A percentile compares a stretch with the other conserved stretches of the same genome.
Conservation (phyloP, 2,329 filamentous ascomycete genomes). For the Ambrosiella cleistominuta region DNA sequence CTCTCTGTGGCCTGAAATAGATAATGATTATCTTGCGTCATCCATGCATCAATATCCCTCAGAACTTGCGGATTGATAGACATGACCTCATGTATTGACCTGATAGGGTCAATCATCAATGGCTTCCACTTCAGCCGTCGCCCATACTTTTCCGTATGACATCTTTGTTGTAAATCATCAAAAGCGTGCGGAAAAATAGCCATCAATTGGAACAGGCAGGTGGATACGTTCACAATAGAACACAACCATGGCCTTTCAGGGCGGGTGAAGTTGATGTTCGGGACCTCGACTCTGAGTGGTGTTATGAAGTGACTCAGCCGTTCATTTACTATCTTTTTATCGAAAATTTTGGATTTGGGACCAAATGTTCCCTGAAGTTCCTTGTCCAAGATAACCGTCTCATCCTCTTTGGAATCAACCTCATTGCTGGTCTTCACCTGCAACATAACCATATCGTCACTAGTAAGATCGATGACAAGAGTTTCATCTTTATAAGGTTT, state of each 20-base stretch:
- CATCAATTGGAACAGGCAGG: neutral
- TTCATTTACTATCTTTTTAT: conserved; percentile 17
- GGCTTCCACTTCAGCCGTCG: neutral
- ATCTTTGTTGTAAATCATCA: neutral
- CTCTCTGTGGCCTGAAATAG: no score
- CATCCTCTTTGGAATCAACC: neutral
- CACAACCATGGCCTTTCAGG: conserved; percentile 16
- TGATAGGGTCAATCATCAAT: neutral
- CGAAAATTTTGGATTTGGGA: neutral
- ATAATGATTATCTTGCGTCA: neutral
- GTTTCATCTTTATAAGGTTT: neutral
- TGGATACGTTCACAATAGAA: neutral
- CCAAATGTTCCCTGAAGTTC: conserved; percentile 1
- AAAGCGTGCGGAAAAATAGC: neutral
- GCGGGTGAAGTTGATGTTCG: conserved; percentile 17
- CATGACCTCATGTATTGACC: neutral
- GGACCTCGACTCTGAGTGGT: conserved; percentile 18
- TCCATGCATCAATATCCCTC: neutral
- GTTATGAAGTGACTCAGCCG: conserved; percentile 16
- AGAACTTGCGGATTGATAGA: neutral
- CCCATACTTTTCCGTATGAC: neutral
- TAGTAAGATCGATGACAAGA: conserved; percentile 1
- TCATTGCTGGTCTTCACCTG: neutral
- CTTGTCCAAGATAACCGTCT: neutral
- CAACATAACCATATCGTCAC: neutral